Base-by-base conservation (phyloP, 2,329 filamentous ascomycete species). In the Alternaria panax region DNA sequence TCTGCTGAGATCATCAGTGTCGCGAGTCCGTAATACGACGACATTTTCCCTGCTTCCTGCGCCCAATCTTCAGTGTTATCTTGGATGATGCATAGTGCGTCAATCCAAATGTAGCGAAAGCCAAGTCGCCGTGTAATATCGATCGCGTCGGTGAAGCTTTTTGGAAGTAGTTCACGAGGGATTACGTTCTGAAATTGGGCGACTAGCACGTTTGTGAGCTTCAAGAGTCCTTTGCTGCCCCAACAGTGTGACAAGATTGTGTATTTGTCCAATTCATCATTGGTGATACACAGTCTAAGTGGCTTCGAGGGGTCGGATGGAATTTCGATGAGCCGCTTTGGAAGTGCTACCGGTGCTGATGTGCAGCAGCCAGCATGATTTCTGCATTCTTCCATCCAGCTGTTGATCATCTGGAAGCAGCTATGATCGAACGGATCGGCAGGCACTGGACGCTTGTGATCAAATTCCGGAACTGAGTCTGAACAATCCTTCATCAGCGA, bases 81-180 rank as follows among this genome's bases (percentile, higher is more conserved):
- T 46, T 54, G 51, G 1, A 54, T 16, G 7, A 46, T 38, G 18
- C 51, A 54, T 7, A 54, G 30, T n/a, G 51, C 43, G 2, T 46
- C 51, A 7, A 46, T 36, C 41, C 51, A 54, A 1, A 38, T 25
- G 30, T 54, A 46, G 12, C 5, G 40, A 22, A 46, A 36, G 1
- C 24, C 24, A 2, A 46, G 16, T 4, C 7, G 5, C 7, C 30
- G 40, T 8, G 51, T 18, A 22, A 54, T n/a, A 22, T 32, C 25
- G 11, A 54, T 46, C 3, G 41, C 51, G 3, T 54, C 51, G 1
- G 5, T 22, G 1, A 54, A 18, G 2, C 40, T 54, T 2, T 25
- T 16, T 2, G 51, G 34, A 3, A 54, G 51, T 11, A 32, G 28
- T 7, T 36, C 41, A 4, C 8, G 7, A 3, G 3, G 18, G 14